phyloP scores from a whole-genome alignment of 2,329 filamentous ascomycete genomes.

The Alternaria sp. region DNA sequence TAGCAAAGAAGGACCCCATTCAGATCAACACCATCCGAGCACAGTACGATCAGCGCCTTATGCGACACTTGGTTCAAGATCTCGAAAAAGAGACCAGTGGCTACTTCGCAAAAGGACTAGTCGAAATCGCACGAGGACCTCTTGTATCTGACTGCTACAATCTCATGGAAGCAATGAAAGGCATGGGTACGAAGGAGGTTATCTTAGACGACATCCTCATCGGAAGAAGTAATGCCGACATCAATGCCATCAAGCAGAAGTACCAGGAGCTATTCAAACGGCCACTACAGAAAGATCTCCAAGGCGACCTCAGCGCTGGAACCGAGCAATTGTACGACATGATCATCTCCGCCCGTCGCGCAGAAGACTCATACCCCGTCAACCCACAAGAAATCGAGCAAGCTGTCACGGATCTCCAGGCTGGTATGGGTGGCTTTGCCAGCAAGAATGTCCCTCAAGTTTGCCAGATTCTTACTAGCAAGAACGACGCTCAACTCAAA shows the following conservation, averaged over 20 bases:
- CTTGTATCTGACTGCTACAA: slow-evolving; percentile 77
- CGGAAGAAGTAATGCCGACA: slow-evolving; percentile 82
- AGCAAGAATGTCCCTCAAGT: slow-evolving; percentile 79
- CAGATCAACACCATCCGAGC: slow-evolving; percentile 72
- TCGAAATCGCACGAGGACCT: slow-evolving; percentile 80
- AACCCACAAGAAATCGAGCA: slow-evolving; percentile 75
- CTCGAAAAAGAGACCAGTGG: slow-evolving; percentile 77
- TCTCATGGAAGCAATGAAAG: slow-evolving; percentile 75
- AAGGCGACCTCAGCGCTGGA: slow-evolving; percentile 82
- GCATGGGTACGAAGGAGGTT: slow-evolving; percentile 84
- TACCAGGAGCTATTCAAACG: slow-evolving; percentile 74
- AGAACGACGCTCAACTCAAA: slow-evolving; percentile 83
- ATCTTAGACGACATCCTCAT: slow-evolving; percentile 88
- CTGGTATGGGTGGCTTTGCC: slow-evolving; percentile 68
- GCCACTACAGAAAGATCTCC: slow-evolving; percentile 75
- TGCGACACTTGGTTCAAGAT: slow-evolving; percentile 74
- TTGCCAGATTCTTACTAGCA: slow-evolving; percentile 77
- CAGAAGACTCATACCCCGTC: slow-evolving; percentile 79
- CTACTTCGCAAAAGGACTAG: slow-evolving; percentile 76
- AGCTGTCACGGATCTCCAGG: slow-evolving; percentile 79
- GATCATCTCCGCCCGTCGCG: slow-evolving; percentile 75
- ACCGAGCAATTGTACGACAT: slow-evolving; percentile 87
- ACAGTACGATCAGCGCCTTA: slow-evolving; percentile 69
- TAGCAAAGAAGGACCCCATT: slow-evolving; percentile 78
- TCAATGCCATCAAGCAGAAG: slow-evolving; percentile 81